These are phyloP conservation scores for Yarrowia galli DNA, from an alignment of 1,139 yeast genomes.

Conservation along the genomic window DNA sequence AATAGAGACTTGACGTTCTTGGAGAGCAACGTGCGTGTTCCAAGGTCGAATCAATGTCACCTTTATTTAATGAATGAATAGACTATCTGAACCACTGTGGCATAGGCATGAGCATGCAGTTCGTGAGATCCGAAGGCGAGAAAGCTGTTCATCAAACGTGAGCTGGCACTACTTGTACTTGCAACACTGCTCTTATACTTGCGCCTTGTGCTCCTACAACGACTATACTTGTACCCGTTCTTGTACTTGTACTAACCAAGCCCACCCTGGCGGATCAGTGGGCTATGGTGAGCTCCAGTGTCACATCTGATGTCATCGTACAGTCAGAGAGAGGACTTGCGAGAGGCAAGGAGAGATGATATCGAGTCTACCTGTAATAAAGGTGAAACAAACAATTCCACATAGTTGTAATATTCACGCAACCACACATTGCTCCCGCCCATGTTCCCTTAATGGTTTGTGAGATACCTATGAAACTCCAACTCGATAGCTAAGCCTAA, in stretches of 20 bases:
- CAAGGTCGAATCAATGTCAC: background rate
- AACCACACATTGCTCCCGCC: too few species aligned
- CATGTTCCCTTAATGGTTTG: background rate
- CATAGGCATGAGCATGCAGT: background rate
- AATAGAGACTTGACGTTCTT: background rate
- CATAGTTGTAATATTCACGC: background rate
- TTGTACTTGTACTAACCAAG: too few species aligned
- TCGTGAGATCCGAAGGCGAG: too few species aligned
- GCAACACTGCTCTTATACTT: too few species aligned
- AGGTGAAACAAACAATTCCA: too few species aligned
- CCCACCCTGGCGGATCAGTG: too few species aligned
- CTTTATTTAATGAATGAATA: conserved; percentile 15
- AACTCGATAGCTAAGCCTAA: background rate
- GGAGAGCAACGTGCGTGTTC: background rate
- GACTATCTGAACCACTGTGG: background rate
- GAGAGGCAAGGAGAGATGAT: too few species aligned
- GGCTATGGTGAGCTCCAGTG: background rate
- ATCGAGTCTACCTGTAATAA: background rate
- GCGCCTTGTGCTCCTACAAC: too few species aligned
- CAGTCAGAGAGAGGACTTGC: too few species aligned
- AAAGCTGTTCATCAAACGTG: too few species aligned
- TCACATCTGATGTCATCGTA: background rate
- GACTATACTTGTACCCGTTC: too few species aligned
- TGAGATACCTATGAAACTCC: background rate
- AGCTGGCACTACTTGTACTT: too few species aligned